Evolutionary conservation across 2,329 filamentous ascomycete genomes (phyloP), one percentile per base, ranked within the genome.

Genomic region (Colletotrichum cuscutae): DNA sequence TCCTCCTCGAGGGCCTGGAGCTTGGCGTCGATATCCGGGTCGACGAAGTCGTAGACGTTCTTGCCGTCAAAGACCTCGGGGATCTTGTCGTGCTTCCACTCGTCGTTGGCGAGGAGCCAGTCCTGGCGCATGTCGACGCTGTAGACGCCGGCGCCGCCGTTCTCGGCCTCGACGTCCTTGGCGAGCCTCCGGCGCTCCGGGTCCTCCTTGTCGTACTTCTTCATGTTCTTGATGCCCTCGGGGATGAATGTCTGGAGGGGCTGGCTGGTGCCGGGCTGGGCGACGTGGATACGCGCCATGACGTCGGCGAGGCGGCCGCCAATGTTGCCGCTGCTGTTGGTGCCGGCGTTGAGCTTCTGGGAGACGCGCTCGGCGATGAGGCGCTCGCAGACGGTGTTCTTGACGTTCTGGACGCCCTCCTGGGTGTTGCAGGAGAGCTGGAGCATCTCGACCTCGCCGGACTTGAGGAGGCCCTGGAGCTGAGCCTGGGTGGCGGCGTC

Each of bases 21-120:
- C 87, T 98, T 98, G 77, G 91, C 89, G 79, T 98, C 97, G 80
- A 99, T 99, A 68, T 99, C 97, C 1, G 96, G 95, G 79, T 98
- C 97, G 80, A 99, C 91, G 83, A 94, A 99, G 84, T 99, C 97
- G 85, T 96, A 97, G 71, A 99, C 94, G 82, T 99, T 99, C 89
- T 96, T 95, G 83, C 97, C 97, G 80, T 98, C 92, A 83, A 95
- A 93, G 61, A 98, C 89, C 84, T 99, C 97, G 37, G 97, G 97
- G 68, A 98, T 94, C 84, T 94, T 95, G 86, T 99, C 97, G 81
- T 98, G 90, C 83, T 97, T 98, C 97, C 97, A 98, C 71, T 97
- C 95, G 54, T 93, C 90, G 81, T 98, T 91, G 75, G 93, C 94
- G 75, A 98, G 91, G 19, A 95, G 84, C 83, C 97, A 99, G 80